phyloP scores from a whole-genome alignment of 805 yeast genomes.

The Candida argentea region DNA sequence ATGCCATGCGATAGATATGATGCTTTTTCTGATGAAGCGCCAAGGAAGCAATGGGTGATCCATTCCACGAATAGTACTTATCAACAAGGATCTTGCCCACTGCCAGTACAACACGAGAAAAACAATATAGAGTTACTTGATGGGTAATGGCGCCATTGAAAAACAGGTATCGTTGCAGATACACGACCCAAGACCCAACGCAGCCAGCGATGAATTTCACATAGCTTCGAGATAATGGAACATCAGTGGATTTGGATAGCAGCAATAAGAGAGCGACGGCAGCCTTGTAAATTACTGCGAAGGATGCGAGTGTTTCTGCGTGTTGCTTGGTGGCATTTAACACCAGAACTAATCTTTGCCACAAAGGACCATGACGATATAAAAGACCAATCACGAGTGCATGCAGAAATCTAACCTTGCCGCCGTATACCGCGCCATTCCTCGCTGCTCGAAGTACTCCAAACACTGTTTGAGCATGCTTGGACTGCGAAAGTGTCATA shows the following conservation, averaged over 20 bases:
- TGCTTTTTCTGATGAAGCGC: constrained; percentile 21
- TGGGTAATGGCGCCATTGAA: constrained; percentile 47
- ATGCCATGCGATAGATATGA: constrained; percentile 16
- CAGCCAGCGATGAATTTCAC: constrained; percentile 30
- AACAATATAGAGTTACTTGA: constrained; percentile 66
- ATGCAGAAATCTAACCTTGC: constrained; percentile 51
- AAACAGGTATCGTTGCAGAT: constrained; percentile 32
- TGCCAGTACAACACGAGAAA: constrained; percentile 59
- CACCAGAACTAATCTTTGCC: constrained; percentile 36
- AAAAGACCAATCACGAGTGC: constrained; percentile 52
- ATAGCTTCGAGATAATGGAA: constrained; percentile 10
- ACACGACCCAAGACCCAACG: constrained; percentile 33
- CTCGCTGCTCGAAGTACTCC: constrained; percentile 28
- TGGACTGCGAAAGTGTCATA: too few species aligned
- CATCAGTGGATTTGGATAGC: constrained; percentile 22
- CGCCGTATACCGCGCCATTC: constrained; percentile 51
- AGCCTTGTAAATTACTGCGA: constrained; percentile 44
- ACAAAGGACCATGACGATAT: constrained; percentile 41
- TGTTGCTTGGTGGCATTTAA: constrained; percentile 45
- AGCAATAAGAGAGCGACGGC: constrained; percentile 18
- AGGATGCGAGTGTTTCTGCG: constrained; percentile 44
- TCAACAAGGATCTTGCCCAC: constrained; percentile 42
- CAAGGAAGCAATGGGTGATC: constrained; percentile 17
- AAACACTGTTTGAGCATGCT: constrained; percentile 19
- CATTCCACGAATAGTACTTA: constrained; percentile 16